These are phyloP conservation scores for Talaromyces atroroseus DNA, from an alignment of 2,329 filamentous ascomycete genomes.

Conservation along the genomic window DNA sequence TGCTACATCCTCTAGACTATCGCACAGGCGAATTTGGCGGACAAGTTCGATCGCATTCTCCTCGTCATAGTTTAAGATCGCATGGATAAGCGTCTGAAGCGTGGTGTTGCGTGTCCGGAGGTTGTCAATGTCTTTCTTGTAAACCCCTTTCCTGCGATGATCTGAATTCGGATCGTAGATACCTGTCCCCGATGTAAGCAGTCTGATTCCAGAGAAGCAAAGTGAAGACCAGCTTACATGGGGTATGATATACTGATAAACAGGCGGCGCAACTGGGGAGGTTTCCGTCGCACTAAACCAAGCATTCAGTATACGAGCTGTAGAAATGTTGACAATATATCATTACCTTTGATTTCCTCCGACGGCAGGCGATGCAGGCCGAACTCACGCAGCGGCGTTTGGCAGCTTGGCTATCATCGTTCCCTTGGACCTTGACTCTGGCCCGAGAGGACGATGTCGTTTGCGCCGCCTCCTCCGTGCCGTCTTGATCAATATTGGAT, in stretches of 20 bases:
- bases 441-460: conserved; percentile 7
- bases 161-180: conserved; percentile 96
- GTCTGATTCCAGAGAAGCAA: background rate
- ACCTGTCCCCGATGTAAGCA: conserved; percentile 51
- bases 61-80: conserved; percentile 84
- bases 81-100: conserved; percentile 85
- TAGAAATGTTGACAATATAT: background rate
- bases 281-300: conserved; percentile 71
- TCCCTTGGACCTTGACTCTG: conserved; percentile 26
- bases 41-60: conserved; percentile 78
- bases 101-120: conserved; percentile 83
- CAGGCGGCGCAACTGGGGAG: conserved; percentile 92
- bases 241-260: conserved; percentile 71
- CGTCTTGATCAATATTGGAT: conserved; percentile 5
- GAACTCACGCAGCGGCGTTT: conserved; percentile 78
- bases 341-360: conserved; percentile 65
- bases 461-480: conserved; percentile 5
- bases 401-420: conserved; percentile 26
- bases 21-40: conserved; percentile 80
- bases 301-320: background rate
- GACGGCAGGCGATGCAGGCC: conserved; percentile 75
- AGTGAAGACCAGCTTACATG: conserved; percentile 25
- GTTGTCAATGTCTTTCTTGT: conserved; percentile 86
- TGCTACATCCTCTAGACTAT: conserved; percentile 62
- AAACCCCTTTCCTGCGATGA: conserved; percentile 92